These are phyloP conservation scores for Oryza nivara DNA, from an alignment of 176 grass and related monocot genomes.

Conservation along the genomic window DNA sequence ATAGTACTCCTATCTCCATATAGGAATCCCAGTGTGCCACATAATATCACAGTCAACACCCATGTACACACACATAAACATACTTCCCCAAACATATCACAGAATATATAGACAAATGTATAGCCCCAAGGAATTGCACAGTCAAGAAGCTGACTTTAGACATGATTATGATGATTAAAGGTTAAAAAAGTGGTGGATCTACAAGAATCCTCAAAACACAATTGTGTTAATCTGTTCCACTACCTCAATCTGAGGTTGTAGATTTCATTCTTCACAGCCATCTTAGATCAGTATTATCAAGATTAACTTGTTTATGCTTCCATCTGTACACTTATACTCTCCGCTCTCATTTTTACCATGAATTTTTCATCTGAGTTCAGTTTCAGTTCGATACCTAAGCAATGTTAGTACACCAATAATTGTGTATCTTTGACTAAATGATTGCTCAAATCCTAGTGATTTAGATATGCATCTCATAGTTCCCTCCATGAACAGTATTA, in stretches of 20 bases:
- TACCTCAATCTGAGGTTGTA: background rate
- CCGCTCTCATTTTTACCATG: background rate
- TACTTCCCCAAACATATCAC: background rate
- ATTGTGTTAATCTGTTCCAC: background rate
- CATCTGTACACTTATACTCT: background rate
- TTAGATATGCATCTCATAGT: background rate
- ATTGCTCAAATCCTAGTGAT: background rate
- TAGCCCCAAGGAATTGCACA: background rate
- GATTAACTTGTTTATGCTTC: slow-evolving; percentile 1
- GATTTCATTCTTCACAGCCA: background rate
- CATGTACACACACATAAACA: background rate
- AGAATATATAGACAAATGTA: background rate
- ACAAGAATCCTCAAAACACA: background rate
- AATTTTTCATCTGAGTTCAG: background rate
- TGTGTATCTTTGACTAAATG: background rate
- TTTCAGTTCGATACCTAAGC: background rate
- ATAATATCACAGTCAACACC: background rate
- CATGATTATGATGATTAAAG: no score
- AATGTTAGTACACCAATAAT: background rate
- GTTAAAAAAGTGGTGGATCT: background rate
- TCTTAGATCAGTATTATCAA: background rate
- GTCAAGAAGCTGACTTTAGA: background rate
- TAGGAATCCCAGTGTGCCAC: background rate
- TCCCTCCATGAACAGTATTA: background rate
- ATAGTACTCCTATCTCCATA: background rate